phyloP scores from a whole-genome alignment of 2,329 filamentous ascomycete genomes.

The Colletotrichum incanum region DNA sequence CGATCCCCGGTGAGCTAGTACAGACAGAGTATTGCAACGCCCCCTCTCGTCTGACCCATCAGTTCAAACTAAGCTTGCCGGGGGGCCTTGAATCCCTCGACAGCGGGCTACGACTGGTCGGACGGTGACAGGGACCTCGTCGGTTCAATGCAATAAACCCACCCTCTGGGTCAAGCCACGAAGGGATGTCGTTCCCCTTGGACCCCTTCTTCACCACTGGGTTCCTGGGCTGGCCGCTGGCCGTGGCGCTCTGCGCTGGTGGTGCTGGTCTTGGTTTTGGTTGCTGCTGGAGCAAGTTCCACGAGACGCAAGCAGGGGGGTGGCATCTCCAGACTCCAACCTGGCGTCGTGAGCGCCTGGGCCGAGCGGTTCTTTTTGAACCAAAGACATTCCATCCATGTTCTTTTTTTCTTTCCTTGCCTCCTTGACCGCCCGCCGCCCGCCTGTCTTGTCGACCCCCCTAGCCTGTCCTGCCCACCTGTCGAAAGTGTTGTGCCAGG shows the following conservation, averaged over 20 bases:
- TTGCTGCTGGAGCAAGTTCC: constrained; percentile 28
- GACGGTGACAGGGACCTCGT: constrained; percentile 17
- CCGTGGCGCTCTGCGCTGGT: constrained; percentile 21
- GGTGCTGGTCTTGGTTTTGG: constrained; percentile 1
- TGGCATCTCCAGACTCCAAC: constrained; percentile 41
- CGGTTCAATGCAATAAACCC: constrained; percentile 30
- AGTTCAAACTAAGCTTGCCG: constrained; percentile 21
- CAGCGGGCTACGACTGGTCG: constrained; percentile 14
- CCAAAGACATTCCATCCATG: constrained; percentile 44
- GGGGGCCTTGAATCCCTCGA: background rate
- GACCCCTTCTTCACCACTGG: constrained; percentile 29
- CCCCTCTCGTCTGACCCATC: constrained; percentile 22
- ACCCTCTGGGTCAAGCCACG: constrained; percentile 24
- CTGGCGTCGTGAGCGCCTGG: constrained; percentile 43
- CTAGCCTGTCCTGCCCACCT: background rate
- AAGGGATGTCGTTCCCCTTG: constrained; percentile 15
- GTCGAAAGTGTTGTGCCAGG: background rate
- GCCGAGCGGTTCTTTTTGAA: constrained; percentile 42
- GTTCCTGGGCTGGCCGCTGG: constrained; percentile 15
- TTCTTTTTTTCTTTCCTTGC: constrained; percentile 40
- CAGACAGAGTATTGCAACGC: constrained; percentile 4
- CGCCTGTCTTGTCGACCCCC: background rate
- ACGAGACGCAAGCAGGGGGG: constrained; percentile 40
- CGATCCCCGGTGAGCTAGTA: constrained; percentile 18
- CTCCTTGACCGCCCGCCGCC: constrained; percentile 40